Percentiles rank a stretch among this genome's conserved stretches.
Conservation (phyloP, 495 filamentous ascomycete species). For the Polyplosphaeria fusca region DNA sequence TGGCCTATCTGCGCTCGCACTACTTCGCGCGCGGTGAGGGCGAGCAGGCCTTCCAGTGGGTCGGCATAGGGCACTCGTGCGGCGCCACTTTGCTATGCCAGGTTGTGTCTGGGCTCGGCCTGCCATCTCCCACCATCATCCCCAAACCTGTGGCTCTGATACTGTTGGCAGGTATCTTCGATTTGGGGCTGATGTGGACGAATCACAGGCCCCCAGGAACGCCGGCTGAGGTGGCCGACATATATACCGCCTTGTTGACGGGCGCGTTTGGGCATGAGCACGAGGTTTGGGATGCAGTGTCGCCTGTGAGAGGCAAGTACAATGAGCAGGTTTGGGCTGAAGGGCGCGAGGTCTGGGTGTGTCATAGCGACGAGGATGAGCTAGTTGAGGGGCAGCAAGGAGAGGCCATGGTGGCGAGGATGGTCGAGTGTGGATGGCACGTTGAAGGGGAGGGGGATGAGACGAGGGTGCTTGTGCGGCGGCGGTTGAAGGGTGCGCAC, state of each 20-base stretch:
- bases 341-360: constrained; percentile 54
- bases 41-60: constrained; percentile 13
- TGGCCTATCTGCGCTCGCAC: constrained; percentile 6
- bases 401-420: constrained; percentile 46
- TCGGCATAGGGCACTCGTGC: constrained; percentile 32
- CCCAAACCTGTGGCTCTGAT: constrained; percentile 46
- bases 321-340: constrained; percentile 45
- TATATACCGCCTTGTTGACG: constrained; percentile 59
- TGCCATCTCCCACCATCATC: not conserved
- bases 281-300: constrained; percentile 22
- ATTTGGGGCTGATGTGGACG: constrained; percentile 54
- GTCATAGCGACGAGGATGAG: constrained; percentile 58
- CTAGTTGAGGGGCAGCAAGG: constrained; percentile 57
- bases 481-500: constrained; percentile 59
- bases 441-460: not conserved
- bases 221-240: constrained; percentile 23
- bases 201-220: constrained; percentile 37
- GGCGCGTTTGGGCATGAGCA: constrained; percentile 52
- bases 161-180: constrained; percentile 65
- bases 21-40: constrained; percentile 3
- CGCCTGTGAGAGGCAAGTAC: constrained; percentile 31
- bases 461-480: constrained; percentile 32
- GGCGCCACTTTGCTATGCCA: constrained; percentile 32
- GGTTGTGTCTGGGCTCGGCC: constrained; percentile 8
- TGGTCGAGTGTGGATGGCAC: constrained; percentile 37